Evolutionary conservation across 2,329 filamentous ascomycete species (phyloP), one percentile per base, ranked within the genome.

Genomic region (Scedosporium aurantiacum): DNA sequence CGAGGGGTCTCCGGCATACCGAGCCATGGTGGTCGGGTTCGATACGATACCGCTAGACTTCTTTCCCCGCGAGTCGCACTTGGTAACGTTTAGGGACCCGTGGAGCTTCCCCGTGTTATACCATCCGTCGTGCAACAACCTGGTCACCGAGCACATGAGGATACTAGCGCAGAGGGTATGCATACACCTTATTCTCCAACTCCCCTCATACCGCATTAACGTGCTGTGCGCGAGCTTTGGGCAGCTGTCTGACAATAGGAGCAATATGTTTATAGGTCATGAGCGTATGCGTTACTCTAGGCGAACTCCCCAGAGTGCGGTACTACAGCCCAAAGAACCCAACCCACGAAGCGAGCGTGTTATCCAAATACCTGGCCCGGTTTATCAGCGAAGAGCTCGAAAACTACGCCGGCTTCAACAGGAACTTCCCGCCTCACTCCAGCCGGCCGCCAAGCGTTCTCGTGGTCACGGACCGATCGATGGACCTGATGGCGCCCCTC

Each of bases 101-200:
- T 96, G 89, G 86, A 97, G 93, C 75, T 99, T 99, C 69, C 91
- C 91, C 0, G 82, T 92, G 59, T 79, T 99, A 63, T 99, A 89
- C 75, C 93, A 99, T 71, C 93, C 93, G 1, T 84, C 82, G 60
- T 97, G 94, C 75, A 96, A 96, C 72, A 82, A 85, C 65, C 77
- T 97, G 52, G 88, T 99, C 47, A 84, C 87, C 57, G 81, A 83
- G 61, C 93, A 99, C 71, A 85, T 99, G 82, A 86, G 92, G 70
- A 81, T 83, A 45, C 76, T 97, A 61, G 91, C 94, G 28, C 90
- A 96, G 72, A 97, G 93, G 85, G 91, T 95, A 70, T 43, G 66
- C 40, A 12, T 18, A 27, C 7, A 2, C 43, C 10, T 50, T 23
- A 18, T 10, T n/a, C 14, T 43, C 50, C 59, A 66, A 70, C 43